Evolutionary conservation across 2,329 filamentous ascomycete genomes (phyloP), one percentile per base, ranked within the genome.

Genomic region (Cercospora citrullina): DNA sequence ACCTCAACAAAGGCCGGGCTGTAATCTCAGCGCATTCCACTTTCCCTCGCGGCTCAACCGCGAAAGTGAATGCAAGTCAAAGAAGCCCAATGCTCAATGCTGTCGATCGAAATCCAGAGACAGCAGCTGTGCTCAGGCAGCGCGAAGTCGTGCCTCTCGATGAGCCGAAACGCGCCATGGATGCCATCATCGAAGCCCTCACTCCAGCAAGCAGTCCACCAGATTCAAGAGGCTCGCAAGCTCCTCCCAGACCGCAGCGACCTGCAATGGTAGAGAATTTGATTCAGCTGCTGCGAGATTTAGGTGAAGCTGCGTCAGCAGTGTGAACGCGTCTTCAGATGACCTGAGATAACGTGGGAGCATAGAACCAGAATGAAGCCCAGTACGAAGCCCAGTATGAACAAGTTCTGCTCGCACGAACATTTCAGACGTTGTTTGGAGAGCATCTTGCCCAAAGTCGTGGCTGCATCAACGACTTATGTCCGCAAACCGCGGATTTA

Each of bases 221-320:
- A 4, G 60, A 65, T 26, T 66, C 66, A 36, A 36, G 48, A 28
- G 28, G 42, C n/a, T 63, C 42, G 7, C 60, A 63, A 23, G 18
- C 42, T 23, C 31, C 33, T 7, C 55, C 30, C 7, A 33, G 60
- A 18, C 70, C 70, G 10, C 70, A 72, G 31, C 60, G 70, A 31
- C 70, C 70, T 1, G 70, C 70, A 4, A 70, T 72, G 68, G 70
- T 72, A 1, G 70, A 70, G 60, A 72, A 72, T 33, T 60, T 72
- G 3, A 69, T 72, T 1, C 70, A 72, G 64, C 65, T 72, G 12
- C 69, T 72, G 69, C 66, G 65, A 7, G 70, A 72, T 45, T 61
- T 72, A 14, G 70, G 70, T 18, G 68, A 70, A 39, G 70, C 70
- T 31, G 67, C 68, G 2, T 68, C 67, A n/a, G 69, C 69, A 14